These are phyloP conservation scores for Lodderomyces jiufengensis DNA, from an alignment of 1,139 yeast species.

Conservation along the genomic window DNA sequence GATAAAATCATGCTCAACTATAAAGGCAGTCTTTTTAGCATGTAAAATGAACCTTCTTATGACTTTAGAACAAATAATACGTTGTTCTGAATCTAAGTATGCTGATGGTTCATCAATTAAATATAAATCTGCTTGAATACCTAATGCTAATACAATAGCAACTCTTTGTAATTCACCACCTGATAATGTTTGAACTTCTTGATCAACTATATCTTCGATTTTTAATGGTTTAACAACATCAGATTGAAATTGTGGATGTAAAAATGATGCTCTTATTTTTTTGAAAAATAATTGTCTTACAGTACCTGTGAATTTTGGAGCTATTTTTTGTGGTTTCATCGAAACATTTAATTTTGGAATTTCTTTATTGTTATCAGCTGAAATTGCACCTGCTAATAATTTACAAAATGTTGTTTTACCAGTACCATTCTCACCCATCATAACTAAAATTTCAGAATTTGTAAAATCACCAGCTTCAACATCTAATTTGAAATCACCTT, in stretches of 20 bases:
- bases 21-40: constrained; percentile 94
- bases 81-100: constrained; percentile 97
- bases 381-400: constrained; percentile 85
- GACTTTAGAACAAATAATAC: constrained; percentile 97
- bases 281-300: constrained; percentile 96
- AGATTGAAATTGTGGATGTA: constrained; percentile 96
- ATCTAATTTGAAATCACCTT: constrained; percentile 87
- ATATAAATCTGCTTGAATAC: constrained; percentile 93
- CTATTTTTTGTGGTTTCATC: constrained; percentile 98
- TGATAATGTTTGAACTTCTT: constrained; percentile 94
- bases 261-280: constrained; percentile 89
- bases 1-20: constrained; percentile 99
- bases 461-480: constrained; percentile 88
- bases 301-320: constrained; percentile 97
- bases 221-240: constrained; percentile 95
- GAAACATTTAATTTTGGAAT: constrained; percentile 89
- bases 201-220: constrained; percentile 92
- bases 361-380: constrained; percentile 75
- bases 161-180: constrained; percentile 99
- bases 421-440: constrained; percentile 99
- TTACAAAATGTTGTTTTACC: constrained; percentile 98
- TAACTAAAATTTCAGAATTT: constrained; percentile 93
- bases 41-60: constrained; percentile 95
- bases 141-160: constrained; percentile 91
- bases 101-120: constrained; percentile 98